Evolutionary conservation across 805 yeast genomes (phyloP), one percentile per base, ranked within the genome.

Genomic region (Schwanniomyces occidentalis): DNA sequence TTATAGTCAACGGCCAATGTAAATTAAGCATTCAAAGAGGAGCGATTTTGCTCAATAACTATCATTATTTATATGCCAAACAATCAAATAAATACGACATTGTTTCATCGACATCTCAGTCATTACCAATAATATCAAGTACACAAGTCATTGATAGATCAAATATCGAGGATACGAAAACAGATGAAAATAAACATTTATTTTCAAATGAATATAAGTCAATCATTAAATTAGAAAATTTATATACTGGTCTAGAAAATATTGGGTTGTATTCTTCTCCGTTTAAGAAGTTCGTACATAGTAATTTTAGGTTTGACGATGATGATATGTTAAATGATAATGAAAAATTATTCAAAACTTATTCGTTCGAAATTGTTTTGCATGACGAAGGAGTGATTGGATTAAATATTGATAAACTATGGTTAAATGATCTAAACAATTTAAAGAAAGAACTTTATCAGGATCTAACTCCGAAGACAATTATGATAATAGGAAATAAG

Each of bases 401-500:
- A 2, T 29, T 54, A 12, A 37, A 23, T 30, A 37, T 48, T 20
- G 55, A 48, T 31, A 25, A 27, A 27, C 13, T 20, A 7, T 39
- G 43, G 43, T 16, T 13, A 8, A 21, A 24, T 14, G 27, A 22
- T 10, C 17, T 39, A n/a, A 15, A 24, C 16, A 16, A 16, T 7
- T 14, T 38, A 13, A 20, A 30, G 12, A 9, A n/a, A 3, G 33
- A 30, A 15, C 21, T 30, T 16, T n/a, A 30, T 12, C 40, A 44
- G 2, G 32, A 26, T 12, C 16, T n/a, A 5, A 21, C 9, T 16
- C 51, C 58, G 3, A 48, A 48, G 7, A 44, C 48, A 1, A 54
- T 73, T 1, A 56, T 78, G 34, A 57, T 80, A 0, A 63, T 78
- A 15, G 90, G 90, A 0, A 71, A 80, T 26, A 88, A 86, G 51